These are phyloP conservation scores for Aschersonia sp. DNA, from an alignment of 2,329 filamentous ascomycete genomes.

Conservation along the genomic window DNA sequence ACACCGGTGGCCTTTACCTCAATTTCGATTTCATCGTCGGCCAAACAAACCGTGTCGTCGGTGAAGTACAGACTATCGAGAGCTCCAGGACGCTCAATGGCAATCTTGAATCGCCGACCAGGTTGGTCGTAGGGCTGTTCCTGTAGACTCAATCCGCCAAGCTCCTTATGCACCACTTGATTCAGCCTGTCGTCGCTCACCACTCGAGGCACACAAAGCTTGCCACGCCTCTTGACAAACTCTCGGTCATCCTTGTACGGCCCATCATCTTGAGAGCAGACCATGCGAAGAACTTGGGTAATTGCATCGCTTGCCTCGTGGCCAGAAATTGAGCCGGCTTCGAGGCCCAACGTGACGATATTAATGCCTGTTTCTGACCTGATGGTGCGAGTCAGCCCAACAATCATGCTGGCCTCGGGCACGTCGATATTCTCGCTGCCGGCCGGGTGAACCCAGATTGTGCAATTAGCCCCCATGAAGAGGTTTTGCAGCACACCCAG, in stretches of 20 bases:
- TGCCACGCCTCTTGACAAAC: background rate
- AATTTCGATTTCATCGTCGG: background rate
- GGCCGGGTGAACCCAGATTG: background rate
- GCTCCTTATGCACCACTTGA: background rate
- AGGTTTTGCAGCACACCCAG: too few species aligned
- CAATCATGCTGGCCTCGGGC: background rate
- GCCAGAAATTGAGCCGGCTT: background rate
- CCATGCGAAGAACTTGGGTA: background rate
- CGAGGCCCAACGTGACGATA: background rate
- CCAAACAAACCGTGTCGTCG: background rate
- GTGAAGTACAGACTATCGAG: background rate
- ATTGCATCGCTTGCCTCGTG: background rate
- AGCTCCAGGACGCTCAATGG: background rate
- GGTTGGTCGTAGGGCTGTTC: background rate
- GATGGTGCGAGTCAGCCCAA: too few species aligned
- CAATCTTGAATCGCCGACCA: background rate
- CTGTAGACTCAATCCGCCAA: background rate
- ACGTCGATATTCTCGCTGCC: background rate
- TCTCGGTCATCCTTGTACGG: background rate
- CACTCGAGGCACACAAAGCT: background rate
- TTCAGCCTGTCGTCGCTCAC: background rate
- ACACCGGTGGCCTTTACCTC: background rate
- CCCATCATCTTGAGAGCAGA: background rate
- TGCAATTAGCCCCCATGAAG: background rate
- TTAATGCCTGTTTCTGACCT: background rate